Evolutionary conservation across 2,329 filamentous ascomycete species (phyloP), one percentile per base, ranked within the genome.

Genomic region (Penicillium sp.): DNA sequence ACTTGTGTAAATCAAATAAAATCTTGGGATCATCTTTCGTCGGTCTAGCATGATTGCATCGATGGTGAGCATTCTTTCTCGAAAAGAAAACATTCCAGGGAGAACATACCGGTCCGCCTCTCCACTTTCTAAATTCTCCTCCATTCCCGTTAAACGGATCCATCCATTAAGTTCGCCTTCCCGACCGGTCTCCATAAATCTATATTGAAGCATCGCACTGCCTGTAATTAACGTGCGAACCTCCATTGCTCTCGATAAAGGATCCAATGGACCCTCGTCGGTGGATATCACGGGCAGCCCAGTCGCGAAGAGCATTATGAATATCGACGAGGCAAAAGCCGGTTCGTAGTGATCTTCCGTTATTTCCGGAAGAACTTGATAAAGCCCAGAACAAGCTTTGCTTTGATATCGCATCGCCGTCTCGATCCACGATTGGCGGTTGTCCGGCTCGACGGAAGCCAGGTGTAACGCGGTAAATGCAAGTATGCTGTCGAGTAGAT

Each of bases 381-480:
- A 56, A 17, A 64, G 54, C 1, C 57, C 57, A 6, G 56, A 50
- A 14, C 63, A 59, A 3, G 61, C 57, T 18, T 61, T 53, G 30
- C 55, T 60, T 41, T 67, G 64, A 37, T 67, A 65, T 17, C 54
- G 54, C 14, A 61, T 52, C 1, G 61, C 64, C 13, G 56, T 50
- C 34, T 65, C 52, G 5, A 62, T 43, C 52, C 62, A 66, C 16
- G 45, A 29, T 10, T 37, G 40, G 5, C 54, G 57, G 32, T 56
- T 59, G 26, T 57, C 52, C 6, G 50, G 41, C 35, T 68, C 60
- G 3, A 68, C 45, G 18, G 62, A 61, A 13, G 62, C 64, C 10
- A 69, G 46, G 37, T 72, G 69, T 13, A 72, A 53, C 6, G 69
- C 67, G 4, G 67, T 60, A 7, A 72, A 48, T 4, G 68, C 67